Percentiles rank a stretch among this genome's conserved stretches.
phyloP scores from a whole-genome alignment of 2,329 filamentous ascomycete species.

The Ilyonectria mors-panacis region DNA sequence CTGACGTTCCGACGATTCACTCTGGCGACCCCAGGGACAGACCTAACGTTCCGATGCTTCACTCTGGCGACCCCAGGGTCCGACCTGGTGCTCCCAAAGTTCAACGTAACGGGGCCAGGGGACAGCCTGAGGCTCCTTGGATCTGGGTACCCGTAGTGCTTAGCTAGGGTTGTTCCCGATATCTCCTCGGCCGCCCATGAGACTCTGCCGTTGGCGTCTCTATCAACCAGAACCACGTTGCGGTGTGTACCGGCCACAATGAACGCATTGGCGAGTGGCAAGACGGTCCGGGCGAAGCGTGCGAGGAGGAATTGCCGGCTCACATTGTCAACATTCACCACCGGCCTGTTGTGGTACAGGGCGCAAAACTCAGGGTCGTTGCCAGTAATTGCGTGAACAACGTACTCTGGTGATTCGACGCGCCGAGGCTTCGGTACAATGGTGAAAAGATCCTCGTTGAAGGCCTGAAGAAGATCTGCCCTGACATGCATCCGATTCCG shows the following conservation, averaged over 20 bases:
- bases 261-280: conserved; percentile 34
- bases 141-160: neutral
- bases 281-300: conserved; percentile 33
- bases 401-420: conserved; percentile 17
- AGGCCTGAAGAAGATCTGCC: neutral
- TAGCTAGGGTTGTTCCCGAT: neutral
- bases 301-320: conserved; percentile 37
- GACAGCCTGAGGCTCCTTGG: neutral
- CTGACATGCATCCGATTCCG: neutral
- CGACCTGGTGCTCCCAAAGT: no score
- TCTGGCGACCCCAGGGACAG: no score
- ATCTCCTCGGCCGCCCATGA: neutral
- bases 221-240: neutral
- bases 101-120: no score
- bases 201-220: neutral
- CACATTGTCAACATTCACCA: conserved; percentile 27
- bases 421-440: conserved; percentile 29
- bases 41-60: no score
- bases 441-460: conserved; percentile 37
- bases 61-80: no score
- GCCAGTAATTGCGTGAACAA: conserved; percentile 27
- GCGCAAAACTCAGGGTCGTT: conserved; percentile 38
- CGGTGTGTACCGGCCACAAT: conserved; percentile 1
- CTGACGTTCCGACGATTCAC: no score
- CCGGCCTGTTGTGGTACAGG: conserved; percentile 29